Conservation (phyloP, 1,139 yeast species). For the Candida frijolesensis region DNA sequence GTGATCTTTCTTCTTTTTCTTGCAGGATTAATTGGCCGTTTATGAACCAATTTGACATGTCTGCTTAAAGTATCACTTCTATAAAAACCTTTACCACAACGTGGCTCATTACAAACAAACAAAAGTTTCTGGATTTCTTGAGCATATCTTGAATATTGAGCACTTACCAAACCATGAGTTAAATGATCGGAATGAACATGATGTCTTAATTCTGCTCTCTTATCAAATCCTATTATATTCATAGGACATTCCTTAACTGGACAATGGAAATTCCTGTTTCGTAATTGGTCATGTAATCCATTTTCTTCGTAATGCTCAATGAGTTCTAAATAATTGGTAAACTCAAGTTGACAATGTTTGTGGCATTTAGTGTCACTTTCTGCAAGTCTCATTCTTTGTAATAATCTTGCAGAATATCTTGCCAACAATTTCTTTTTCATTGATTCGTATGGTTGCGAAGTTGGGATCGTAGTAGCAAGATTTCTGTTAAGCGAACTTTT, state of each 20-base stretch:
- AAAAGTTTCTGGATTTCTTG: slow-evolving; percentile 17
- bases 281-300: slow-evolving; percentile 2
- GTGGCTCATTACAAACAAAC: slow-evolving; percentile 20
- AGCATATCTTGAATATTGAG: slow-evolving; percentile 17
- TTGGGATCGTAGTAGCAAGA: neutral
- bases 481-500: neutral
- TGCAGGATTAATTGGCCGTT: slow-evolving; percentile 6
- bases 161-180: slow-evolving; percentile 19
- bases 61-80: slow-evolving; percentile 60
- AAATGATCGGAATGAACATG: slow-evolving; percentile 62
- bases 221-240: slow-evolving; percentile 59
- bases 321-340: slow-evolving; percentile 15
- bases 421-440: slow-evolving; percentile 9
- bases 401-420: slow-evolving; percentile 8
- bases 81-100: slow-evolving; percentile 56
- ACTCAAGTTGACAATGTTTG: slow-evolving; percentile 14
- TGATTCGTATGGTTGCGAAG: neutral
- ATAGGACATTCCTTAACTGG: slow-evolving; percentile 62
- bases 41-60: slow-evolving; percentile 55
- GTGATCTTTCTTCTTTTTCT: slow-evolving; percentile 2
- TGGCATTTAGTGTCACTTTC: slow-evolving; percentile 15
- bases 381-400: slow-evolving; percentile 12
- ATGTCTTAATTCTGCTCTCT: slow-evolving; percentile 61
- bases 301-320: slow-evolving; percentile 15
- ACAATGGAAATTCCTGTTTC: slow-evolving; percentile 32